phyloP scores from a whole-genome alignment of 129 eudicot genomes.

The Ambrosia trifida region DNA sequence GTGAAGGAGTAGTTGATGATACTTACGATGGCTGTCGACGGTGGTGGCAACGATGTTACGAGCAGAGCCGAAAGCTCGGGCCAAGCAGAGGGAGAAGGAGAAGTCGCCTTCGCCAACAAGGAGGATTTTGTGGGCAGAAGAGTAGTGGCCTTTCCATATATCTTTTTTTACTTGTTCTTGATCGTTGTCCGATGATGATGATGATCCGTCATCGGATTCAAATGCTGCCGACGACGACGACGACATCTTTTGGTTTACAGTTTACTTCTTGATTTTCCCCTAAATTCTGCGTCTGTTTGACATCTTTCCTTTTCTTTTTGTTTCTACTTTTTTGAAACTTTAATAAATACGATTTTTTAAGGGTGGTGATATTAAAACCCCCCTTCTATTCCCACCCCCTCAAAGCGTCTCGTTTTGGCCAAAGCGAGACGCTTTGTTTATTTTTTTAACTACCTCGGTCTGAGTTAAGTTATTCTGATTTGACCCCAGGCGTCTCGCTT shows the following conservation, averaged over 20 bases:
- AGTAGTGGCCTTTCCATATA: slow-evolving; percentile 45
- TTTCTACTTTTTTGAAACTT: no score
- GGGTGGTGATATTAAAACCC: no score
- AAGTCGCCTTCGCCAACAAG: slow-evolving; percentile 72
- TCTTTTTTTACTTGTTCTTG: slow-evolving; percentile 19
- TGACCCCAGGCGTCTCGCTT: no score
- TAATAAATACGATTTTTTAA: no score
- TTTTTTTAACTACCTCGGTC: no score
- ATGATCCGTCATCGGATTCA: slow-evolving; percentile 8
- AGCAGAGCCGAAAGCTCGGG: slow-evolving; percentile 50
- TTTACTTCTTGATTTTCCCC: slow-evolving; percentile 17
- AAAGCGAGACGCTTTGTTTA: no score
- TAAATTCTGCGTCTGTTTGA: background rate
- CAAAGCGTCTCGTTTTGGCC: no score
- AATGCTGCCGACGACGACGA: background rate
- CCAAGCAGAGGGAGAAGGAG: slow-evolving; percentile 57
- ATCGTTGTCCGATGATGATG: slow-evolving; percentile 18
- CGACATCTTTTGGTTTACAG: slow-evolving; percentile 22
- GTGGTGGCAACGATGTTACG: slow-evolving; percentile 56
- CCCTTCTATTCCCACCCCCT: no score
- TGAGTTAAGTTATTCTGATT: no score
- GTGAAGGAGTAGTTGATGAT: background rate
- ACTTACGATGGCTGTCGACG: slow-evolving; percentile 30
- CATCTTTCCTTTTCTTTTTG: background rate
- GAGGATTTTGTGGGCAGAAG: slow-evolving; percentile 46